Base-by-base conservation (phyloP, 1,284 basidiomycete genomes). In the Tetrapyrgos nigripes region DNA sequence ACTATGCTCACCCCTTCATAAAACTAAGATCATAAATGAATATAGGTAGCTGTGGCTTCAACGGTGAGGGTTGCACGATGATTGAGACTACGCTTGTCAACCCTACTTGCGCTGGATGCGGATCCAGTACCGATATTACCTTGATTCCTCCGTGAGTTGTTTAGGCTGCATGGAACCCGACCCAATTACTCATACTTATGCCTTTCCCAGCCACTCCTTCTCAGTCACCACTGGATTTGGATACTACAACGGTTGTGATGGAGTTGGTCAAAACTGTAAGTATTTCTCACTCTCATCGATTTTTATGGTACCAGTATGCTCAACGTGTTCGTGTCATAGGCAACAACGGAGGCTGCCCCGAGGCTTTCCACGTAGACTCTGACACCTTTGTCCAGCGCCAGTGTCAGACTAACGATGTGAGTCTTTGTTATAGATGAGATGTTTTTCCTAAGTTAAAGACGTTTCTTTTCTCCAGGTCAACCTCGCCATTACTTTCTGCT, bases 81-180 rank as follows among this genome's bases (percentile, higher is more conserved):
- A 40, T 57, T 10, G 49, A 57, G 49, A 47, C 45, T 3, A 57
- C 55, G 35, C 35, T 57, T 14, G 11, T 24, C 13, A 57, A 57
- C 23, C 55, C 55, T 23, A 57, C 55, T 13, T 23, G 26, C 33
- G 49, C 55, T 14, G 55, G 55, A 21, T 43, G 49, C 17, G 55
- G 55, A 24, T 57, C 55, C 11, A 57, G 55, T 26, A 28, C 29
- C 27, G 55, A 57, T 11, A 44, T 57, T 10, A 50, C 55, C 8
- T 26, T 57, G 11, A 57, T 57, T 23, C 29, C 55, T 29, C 55
- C 55, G 55, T 57, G 26, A 57, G 55, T 57, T 13, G 29, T 8
- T 13, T 21, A 21, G 11, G 17, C 10, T 23, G 28, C 17, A 46
- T 29, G 11, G n/a, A 10, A 43, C 19, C 13, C 11, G 28, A 5